Conservation (phyloP, 208 protist genomes). For the Blechomonas ayalai region DNA sequence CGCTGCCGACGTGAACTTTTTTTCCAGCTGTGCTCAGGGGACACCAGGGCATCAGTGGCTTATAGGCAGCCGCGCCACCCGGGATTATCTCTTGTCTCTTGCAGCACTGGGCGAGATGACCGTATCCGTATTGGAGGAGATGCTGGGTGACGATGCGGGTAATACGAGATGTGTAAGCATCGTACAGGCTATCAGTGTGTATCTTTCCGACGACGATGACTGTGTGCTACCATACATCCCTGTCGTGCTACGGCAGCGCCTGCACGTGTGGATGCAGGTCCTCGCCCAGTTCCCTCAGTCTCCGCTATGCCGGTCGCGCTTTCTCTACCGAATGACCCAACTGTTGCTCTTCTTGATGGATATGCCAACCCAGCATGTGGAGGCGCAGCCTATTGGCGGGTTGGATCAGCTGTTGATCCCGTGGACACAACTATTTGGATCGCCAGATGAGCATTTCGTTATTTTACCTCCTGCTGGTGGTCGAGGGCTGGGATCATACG, state of each 20-base stretch:
- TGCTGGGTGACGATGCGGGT: slow-evolving; percentile 7
- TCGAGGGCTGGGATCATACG: no score
- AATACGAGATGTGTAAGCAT: slow-evolving; percentile 16
- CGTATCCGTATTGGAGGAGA: slow-evolving; percentile 5
- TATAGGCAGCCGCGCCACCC: background rate
- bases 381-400: slow-evolving; percentile 13
- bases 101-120: slow-evolving; percentile 1
- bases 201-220: slow-evolving; percentile 38
- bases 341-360: slow-evolving; percentile 55
- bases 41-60: slow-evolving; percentile 3
- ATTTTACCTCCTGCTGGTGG: slow-evolving; percentile 1
- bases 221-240: slow-evolving; percentile 53
- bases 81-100: slow-evolving; percentile 4
- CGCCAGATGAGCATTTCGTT: background rate
- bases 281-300: slow-evolving; percentile 12
- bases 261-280: slow-evolving; percentile 34
- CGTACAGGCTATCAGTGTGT: slow-evolving; percentile 21
- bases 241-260: slow-evolving; percentile 16
- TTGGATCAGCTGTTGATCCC: slow-evolving; percentile 15
- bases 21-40: slow-evolving; percentile 10
- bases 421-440: slow-evolving; percentile 21
- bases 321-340: slow-evolving; percentile 30
- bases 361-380: slow-evolving; percentile 13
- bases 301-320: slow-evolving; percentile 22
- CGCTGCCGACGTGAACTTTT: slow-evolving; percentile 47